Evolutionary conservation across 257 asterid genomes (phyloP), one percentile per base, ranked within the genome.

Genomic region (Lycium ferocissimum): DNA sequence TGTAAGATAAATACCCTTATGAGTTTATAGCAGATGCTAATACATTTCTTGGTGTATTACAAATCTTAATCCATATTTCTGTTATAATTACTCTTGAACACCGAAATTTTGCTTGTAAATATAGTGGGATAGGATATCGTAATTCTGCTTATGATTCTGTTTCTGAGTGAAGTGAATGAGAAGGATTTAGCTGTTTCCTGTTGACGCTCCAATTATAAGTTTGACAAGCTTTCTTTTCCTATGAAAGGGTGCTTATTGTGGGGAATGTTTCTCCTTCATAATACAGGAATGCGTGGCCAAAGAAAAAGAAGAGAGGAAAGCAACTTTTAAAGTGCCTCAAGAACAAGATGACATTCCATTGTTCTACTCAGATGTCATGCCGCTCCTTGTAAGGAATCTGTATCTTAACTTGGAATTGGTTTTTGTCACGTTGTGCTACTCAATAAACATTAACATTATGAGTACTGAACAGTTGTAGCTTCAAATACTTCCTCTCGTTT

Each of bases 301-400:
- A 87, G 97, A 90, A 90, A 89, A 45, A 79, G 95, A 93, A 92
- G 98, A 96, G 67, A 91, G 85, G 83, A 88, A 87, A 87, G 88
- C 66, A 9, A 38, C 85, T 0, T 54, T 76, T 7, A 86, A 83
- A 49, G 13, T 86, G 53, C 85, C 88, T 45, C 84, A 85, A 35
- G 91, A 86, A 70, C 93, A 89, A 33, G 98, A 96, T 73, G 99
- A 96, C 17, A 88, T 91, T 53, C 80, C 98, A 18, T 92, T 96
- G 83, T 96, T 96, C 91, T 96, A 96, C 85, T 95, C 99, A 0
- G 99, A 96, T 87, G 86, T 94, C 80, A 93, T 96, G 97, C 99
- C 98, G 9, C 98, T 96, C 87, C 99, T 96, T 57, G 98, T 95
- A 88, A 91, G 97, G 72, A 58, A 11, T 38, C 22, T 10, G 51